Evolutionary conservation across 768 basidiomycete species (phyloP).

Genomic region (Coprinellus micaceus): DNA sequence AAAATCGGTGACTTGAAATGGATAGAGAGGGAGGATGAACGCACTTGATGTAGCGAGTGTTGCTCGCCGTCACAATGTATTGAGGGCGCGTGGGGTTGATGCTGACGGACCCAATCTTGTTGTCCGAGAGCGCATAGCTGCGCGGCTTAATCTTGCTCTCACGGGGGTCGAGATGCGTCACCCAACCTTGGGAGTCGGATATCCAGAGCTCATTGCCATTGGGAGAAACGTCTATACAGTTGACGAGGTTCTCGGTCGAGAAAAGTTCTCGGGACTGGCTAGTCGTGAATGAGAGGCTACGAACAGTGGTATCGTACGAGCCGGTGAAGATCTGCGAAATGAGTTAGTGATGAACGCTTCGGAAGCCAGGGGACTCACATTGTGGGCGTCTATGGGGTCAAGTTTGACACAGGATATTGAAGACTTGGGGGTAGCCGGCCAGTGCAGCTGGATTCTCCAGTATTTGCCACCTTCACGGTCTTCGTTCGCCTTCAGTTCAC

Average conservation of each 20-base stretch:
- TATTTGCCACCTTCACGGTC: constrained; percentile 67
- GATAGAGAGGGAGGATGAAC: constrained; percentile 14
- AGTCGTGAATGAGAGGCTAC: constrained; percentile 67
- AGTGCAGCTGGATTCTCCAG: constrained; percentile 78
- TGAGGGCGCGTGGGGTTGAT: constrained; percentile 68
- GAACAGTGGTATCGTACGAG: constrained; percentile 78
- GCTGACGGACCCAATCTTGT: constrained; percentile 78
- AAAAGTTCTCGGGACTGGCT: constrained; percentile 70
- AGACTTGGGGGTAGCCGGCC: constrained; percentile 78
- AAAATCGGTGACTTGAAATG: background rate
- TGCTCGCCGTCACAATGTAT: constrained; percentile 72
- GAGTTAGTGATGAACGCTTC: background rate
- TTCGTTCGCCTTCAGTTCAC: constrained; percentile 32
- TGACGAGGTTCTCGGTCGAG: constrained; percentile 61
- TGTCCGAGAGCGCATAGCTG: constrained; percentile 62
- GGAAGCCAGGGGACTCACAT: constrained; percentile 36
- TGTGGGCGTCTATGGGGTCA: constrained; percentile 72
- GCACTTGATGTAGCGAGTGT: constrained; percentile 68
- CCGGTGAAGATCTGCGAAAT: constrained; percentile 65
- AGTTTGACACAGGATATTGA: constrained; percentile 78
- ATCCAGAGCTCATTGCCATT: constrained; percentile 82
- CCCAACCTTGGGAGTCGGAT: constrained; percentile 67
- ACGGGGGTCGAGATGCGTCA: constrained; percentile 74
- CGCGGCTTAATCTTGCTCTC: constrained; percentile 51
- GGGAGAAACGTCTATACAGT: constrained; percentile 66